These are phyloP conservation scores for Aethionema arabicum DNA, from an alignment of 345 rosid species.

Conservation along the genomic window DNA sequence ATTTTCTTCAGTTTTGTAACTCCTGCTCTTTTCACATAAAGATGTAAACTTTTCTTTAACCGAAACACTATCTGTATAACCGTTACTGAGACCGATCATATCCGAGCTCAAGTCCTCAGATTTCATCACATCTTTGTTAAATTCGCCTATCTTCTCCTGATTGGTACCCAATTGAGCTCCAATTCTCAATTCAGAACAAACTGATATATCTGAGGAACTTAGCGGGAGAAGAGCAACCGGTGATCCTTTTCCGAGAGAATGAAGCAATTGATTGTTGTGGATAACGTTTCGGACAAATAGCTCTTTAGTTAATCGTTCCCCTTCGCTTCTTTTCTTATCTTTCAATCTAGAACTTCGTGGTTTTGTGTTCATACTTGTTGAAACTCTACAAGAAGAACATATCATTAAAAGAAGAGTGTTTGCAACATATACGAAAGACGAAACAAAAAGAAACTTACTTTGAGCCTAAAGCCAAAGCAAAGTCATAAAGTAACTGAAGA, in stretches of 20 bases:
- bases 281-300: slow-evolving; percentile 65
- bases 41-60: slow-evolving; percentile 61
- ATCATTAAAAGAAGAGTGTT: slow-evolving; percentile 1
- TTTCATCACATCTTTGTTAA: slow-evolving; percentile 42
- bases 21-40: slow-evolving; percentile 54
- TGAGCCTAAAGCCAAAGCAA: slow-evolving; percentile 69
- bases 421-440: neutral
- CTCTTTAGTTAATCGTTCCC: slow-evolving; percentile 78
- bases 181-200: slow-evolving; percentile 63
- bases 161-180: slow-evolving; percentile 60
- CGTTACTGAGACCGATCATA: slow-evolving; percentile 31
- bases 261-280: slow-evolving; percentile 68
- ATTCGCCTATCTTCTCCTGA: slow-evolving; percentile 36
- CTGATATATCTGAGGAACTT: slow-evolving; percentile 68
- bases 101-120: slow-evolving; percentile 41
- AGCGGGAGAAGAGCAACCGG: slow-evolving; percentile 70
- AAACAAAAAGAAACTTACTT: slow-evolving; percentile 50
- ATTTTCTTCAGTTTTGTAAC: slow-evolving; percentile 37
- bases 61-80: slow-evolving; percentile 24
- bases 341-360: slow-evolving; percentile 94
- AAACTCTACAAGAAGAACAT: slow-evolving; percentile 54
- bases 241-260: slow-evolving; percentile 75
- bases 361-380: slow-evolving; percentile 48
- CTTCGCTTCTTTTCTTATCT: slow-evolving; percentile 87
- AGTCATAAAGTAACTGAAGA: slow-evolving; percentile 97